These are phyloP conservation scores for Aurinia saxatilis DNA, from an alignment of 345 rosid genomes.

Conservation along the genomic window DNA sequence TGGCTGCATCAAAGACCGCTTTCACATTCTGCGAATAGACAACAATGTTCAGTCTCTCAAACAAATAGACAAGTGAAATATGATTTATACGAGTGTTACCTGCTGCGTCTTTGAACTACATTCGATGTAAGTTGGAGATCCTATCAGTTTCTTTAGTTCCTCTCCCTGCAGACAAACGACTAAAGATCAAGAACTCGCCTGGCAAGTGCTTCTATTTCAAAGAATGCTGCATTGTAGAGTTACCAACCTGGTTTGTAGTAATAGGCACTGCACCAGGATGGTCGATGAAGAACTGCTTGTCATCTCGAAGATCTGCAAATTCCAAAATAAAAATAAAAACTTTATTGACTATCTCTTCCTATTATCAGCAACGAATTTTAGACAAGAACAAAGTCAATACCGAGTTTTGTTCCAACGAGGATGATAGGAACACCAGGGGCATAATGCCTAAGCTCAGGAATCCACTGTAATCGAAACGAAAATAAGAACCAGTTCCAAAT, in stretches of 20 bases:
- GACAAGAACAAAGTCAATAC: conserved; percentile 25
- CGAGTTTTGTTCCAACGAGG: conserved; percentile 90
- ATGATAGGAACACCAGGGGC: conserved; percentile 82
- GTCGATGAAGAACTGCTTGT: conserved; percentile 57
- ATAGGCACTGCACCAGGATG: conserved; percentile 78
- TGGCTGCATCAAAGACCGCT: conserved; percentile 80
- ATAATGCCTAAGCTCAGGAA: conserved; percentile 89
- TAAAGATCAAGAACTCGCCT: conserved; percentile 2
- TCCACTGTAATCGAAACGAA: conserved; percentile 52
- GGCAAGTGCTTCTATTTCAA: neutral
- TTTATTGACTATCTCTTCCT: neutral
- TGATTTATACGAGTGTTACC: conserved; percentile 30
- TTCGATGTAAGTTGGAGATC: conserved; percentile 76
- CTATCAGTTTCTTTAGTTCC: conserved; percentile 84
- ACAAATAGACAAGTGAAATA: neutral
- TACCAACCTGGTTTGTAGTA: conserved; percentile 46
- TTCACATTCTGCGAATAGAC: conserved; percentile 62
- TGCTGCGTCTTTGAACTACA: conserved; percentile 96
- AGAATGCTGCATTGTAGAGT: neutral
- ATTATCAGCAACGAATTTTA: neutral
- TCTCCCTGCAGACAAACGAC: conserved; percentile 56
- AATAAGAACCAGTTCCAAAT: neutral
- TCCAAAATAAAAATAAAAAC: too few species aligned
- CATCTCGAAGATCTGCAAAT: conserved; percentile 66
- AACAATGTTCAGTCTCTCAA: neutral